Evolutionary conservation across 2,329 filamentous ascomycete species (phyloP), one percentile per base, ranked within the genome.

Genomic region (Elsinoe batatas): DNA sequence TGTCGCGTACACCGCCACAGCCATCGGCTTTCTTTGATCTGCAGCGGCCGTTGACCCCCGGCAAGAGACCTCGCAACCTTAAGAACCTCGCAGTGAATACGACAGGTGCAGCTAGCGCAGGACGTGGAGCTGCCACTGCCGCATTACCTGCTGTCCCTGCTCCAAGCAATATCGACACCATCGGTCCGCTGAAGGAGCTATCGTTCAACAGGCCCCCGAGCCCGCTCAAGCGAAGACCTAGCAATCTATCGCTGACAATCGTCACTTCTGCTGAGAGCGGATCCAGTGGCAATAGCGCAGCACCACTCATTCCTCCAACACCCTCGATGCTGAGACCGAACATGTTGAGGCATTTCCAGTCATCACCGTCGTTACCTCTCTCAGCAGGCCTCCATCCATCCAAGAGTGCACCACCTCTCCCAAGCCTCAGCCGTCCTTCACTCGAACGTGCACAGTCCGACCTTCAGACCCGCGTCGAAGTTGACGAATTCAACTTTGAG

Each of bases 61-160:
- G 84, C 0, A 79, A 85, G 63, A 84, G 86, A 64, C 78, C 80
- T n/a, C 83, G 87, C 57, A 93, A 93, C 65, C 84, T 90, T 72
- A 93, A 93, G 71, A 87, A 87, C 37, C 76, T 93, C 3, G 90
- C 86, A 1, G 87, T 93, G 44, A 87, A 91, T 61, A 81, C 82
- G 54, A 74, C 79, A 7, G 68, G 75, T 10, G 73, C 76, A 0
- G 65, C 74, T 17, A 65, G 69, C 57, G 68, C 71, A 46, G 64
- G 76, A 18, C 76, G 79, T 4, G 67, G 73, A 12, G 72, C 76
- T 51, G 66, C 76, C 13, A 76, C 77, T 54, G 64, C 82, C 78
- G 54, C 84, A 75, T 77, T 64, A 67, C 78, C 61, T 70, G 61
- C 75, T 8, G 72, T 75, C 0, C 70, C 80, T 54, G 73, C 78